Evolutionary conservation across 495 filamentous ascomycete species (phyloP).

Genomic region (Trichocladium uniseriatum): DNA sequence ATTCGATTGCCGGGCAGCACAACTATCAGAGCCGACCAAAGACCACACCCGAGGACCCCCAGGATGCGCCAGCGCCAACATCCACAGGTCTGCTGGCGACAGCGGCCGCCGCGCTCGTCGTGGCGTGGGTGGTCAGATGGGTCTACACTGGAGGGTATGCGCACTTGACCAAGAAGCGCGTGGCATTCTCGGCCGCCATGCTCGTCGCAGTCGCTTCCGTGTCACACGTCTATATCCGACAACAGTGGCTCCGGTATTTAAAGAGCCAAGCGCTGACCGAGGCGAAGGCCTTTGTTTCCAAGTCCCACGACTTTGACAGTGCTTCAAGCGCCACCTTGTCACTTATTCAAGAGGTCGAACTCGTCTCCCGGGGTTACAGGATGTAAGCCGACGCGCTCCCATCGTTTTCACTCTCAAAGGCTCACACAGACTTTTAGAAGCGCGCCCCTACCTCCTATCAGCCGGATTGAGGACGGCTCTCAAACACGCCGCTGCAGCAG

Average conservation of each 20-base stretch:
- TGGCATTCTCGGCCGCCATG: constrained; percentile 50
- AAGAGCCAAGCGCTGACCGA: constrained; percentile 66
- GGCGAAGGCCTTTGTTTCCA: constrained; percentile 61
- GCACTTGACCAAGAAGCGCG: constrained; percentile 42
- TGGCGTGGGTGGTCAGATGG: constrained; percentile 71
- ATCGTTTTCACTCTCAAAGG: background rate
- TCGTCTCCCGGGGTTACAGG: constrained; percentile 88
- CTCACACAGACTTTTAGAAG: constrained; percentile 53
- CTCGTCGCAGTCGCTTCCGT: constrained; percentile 47
- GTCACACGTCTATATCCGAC: constrained; percentile 62
- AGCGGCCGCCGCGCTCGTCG: constrained; percentile 51
- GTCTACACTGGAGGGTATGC: constrained; percentile 38
- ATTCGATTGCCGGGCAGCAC: constrained; percentile 30
- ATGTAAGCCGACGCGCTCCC: constrained; percentile 50
- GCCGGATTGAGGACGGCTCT: constrained; percentile 65
- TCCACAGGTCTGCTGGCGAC: constrained; percentile 39
- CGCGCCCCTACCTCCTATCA: constrained; percentile 75
- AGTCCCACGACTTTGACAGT: constrained; percentile 75
- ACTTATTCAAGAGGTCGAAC: constrained; percentile 90
- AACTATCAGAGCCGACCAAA: constrained; percentile 10
- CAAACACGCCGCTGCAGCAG: constrained; percentile 70
- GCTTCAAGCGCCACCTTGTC: constrained; percentile 70
- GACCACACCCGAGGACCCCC: background rate
- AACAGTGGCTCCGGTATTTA: constrained; percentile 78
- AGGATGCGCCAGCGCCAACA: constrained; percentile 14